phyloP scores from a whole-genome alignment of 176 grass and related monocot species.

The Carex cristatella region DNA sequence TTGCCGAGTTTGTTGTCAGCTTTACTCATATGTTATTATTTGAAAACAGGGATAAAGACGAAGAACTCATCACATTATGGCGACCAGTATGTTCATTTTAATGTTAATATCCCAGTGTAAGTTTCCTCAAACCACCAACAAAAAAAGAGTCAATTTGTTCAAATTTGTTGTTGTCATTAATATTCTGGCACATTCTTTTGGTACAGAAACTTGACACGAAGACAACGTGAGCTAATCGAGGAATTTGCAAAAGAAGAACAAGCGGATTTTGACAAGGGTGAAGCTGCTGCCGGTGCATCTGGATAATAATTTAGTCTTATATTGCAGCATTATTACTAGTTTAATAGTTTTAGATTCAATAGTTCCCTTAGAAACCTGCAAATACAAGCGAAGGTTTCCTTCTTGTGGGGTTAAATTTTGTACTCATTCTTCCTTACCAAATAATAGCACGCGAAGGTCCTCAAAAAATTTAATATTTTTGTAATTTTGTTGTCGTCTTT shows the following conservation, averaged over 20 bases:
- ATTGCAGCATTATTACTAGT: conserved; percentile 14
- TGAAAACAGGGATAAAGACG: conserved; percentile 63
- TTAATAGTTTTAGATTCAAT: conserved; percentile 24
- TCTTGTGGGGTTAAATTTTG: conserved; percentile 10
- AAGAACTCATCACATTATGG: conserved; percentile 55
- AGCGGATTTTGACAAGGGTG: conserved; percentile 56
- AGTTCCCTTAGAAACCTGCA: conserved; percentile 4
- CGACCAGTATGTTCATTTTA: conserved; percentile 85
- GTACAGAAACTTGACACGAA: conserved; percentile 68
- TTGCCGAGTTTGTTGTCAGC: neutral
- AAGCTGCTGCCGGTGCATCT: conserved; percentile 59
- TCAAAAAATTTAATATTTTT: conserved; percentile 3
- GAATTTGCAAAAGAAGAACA: conserved; percentile 92
- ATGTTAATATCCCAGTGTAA: conserved; percentile 79
- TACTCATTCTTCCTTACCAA: conserved; percentile 15
- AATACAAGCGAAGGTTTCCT: conserved; percentile 2
- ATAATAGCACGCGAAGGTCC: neutral
- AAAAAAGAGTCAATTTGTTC: neutral
- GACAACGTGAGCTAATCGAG: conserved; percentile 53
- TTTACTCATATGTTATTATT: neutral
- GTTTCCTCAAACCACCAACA: neutral
- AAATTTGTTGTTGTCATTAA: neutral
- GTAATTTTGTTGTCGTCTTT: neutral
- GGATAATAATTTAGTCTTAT: conserved; percentile 30
- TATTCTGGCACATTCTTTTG: neutral